Evolutionary conservation across 225 moss, liverwort and hornwort species (phyloP), one percentile per base, ranked within the genome.

Genomic region (Physcomitrellopsis africana): DNA sequence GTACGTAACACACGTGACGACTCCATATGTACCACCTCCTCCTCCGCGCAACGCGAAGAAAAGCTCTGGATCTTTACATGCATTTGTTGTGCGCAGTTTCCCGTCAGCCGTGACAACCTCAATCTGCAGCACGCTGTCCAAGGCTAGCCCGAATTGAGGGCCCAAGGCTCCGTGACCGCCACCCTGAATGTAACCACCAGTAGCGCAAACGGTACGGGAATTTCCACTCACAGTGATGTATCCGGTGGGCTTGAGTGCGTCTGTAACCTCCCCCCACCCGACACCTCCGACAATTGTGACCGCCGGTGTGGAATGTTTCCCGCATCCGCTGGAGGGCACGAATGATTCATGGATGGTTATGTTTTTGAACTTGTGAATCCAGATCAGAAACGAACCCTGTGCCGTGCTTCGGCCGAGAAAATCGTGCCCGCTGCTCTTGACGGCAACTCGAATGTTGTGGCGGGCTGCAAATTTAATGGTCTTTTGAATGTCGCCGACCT

Each of bases 391-490:
- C 15, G 86, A 83, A 11, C 80, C 74, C 10, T 67, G 62, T 45
- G 86, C 86, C 2, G 83, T 56, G 53, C 74, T 82, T 55, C 83
- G 86, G 63, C 86, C 83, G 20, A 80, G 67, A 41, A 11, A 83
- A 56, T 86, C 86, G 26, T 86, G 86, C 22, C 86, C 86, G 62
- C 76, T 86, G 67, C 72, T 82, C 77, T 86, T 86, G 13, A 83
- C 73, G 10, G 77, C 83, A 15, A 80, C 64, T 27, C 77, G 83
- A 32, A 83, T 67, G 58, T 83, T 86, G 66, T 80, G 67, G 27
- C 70, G 47, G 27, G 76, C 42, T 29, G 80, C 86, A 37, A 86
- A 80, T 13, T 67, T 48, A 56, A 86, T 66, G 57, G 77, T 58
- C 12, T 70, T 70, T 65, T 80, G 80, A 60, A 86, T 77, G 32